Percentiles rank a stretch among this genome's conserved stretches.
phyloP scores from a whole-genome alignment of 2,329 filamentous ascomycete genomes.

The Didymella exigua region DNA sequence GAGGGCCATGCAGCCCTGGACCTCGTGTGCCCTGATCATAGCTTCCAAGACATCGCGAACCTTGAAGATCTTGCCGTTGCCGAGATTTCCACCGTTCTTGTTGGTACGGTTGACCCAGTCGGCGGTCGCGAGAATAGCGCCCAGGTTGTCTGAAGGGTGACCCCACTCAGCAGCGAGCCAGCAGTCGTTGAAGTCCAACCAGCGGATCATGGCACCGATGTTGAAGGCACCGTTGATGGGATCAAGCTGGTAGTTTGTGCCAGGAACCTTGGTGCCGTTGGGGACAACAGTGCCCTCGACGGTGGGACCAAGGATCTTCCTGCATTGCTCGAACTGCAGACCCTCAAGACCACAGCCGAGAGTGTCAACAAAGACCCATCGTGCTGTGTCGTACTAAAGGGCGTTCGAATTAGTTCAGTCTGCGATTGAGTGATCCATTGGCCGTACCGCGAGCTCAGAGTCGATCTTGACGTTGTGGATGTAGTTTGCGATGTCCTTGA shows the following conservation, averaged over 20 bases:
- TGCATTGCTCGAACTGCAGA: constrained; percentile 93
- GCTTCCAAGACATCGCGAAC: constrained; percentile 90
- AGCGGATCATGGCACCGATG: constrained; percentile 97
- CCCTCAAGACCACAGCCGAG: constrained; percentile 96
- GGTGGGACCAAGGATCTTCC: constrained; percentile 89
- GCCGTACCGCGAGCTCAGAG: constrained; percentile 87
- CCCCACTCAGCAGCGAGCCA: constrained; percentile 99
- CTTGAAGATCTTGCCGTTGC: constrained; percentile 78
- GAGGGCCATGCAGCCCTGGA: constrained; percentile 94
- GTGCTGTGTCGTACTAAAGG: constrained; percentile 84
- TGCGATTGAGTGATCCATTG: neutral
- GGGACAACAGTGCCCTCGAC: constrained; percentile 90
- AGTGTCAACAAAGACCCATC: constrained; percentile 96
- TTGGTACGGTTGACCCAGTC: constrained; percentile 98
- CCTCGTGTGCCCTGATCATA: constrained; percentile 99
- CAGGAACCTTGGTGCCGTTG: constrained; percentile 88
- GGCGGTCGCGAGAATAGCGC: constrained; percentile 92
- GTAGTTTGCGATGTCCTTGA: constrained; percentile 93
- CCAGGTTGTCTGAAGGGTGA: constrained; percentile 96
- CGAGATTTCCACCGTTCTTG: constrained; percentile 77
- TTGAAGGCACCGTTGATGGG: constrained; percentile 97
- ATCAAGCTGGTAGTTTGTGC: constrained; percentile 92
- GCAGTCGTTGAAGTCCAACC: constrained; percentile 99
- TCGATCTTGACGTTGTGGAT: constrained; percentile 90
- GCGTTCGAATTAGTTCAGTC: constrained; percentile 22